Conservation (phyloP, 192 early-diverging fungal species). For the Backusella luteola region DNA sequence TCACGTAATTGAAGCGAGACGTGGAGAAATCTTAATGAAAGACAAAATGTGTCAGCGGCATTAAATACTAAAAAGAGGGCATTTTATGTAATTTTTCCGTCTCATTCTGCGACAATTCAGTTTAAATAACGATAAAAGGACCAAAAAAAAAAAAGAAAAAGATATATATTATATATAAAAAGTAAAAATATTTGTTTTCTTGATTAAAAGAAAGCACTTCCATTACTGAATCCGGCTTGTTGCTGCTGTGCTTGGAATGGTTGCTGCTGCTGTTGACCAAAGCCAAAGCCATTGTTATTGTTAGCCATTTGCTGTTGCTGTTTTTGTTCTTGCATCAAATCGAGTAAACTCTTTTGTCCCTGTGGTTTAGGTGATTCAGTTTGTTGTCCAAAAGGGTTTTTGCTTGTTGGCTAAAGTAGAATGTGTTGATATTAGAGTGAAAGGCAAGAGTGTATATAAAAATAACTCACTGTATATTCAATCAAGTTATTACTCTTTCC, state of each 20-base stretch:
- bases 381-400: conserved; percentile 21
- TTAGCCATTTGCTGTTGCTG: conserved; percentile 11
- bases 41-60: not conserved
- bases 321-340: conserved; percentile 27
- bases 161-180: not conserved
- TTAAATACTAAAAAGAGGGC: not conserved
- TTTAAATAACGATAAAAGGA: not conserved
- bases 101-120: not conserved
- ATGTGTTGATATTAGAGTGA: not conserved
- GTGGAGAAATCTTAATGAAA: not conserved
- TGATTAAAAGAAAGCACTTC: not conserved
- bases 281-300: not conserved
- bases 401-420: conserved; percentile 2
- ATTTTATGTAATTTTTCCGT: not conserved
- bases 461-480: not conserved
- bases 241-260: not conserved
- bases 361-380: conserved; percentile 7
- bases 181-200: not conserved
- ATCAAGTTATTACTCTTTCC: not conserved
- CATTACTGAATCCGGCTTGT: not conserved
- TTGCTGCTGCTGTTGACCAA: not conserved
- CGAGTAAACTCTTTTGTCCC: conserved; percentile 20
- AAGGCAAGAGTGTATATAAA: not conserved
- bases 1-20: not conserved
- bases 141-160: not conserved